A percentile compares a stretch with the other conserved stretches of the same genome.
Evolutionary conservation across 305 asterid genomes (phyloP).

Genomic region (Fraxinus baroniana): DNA sequence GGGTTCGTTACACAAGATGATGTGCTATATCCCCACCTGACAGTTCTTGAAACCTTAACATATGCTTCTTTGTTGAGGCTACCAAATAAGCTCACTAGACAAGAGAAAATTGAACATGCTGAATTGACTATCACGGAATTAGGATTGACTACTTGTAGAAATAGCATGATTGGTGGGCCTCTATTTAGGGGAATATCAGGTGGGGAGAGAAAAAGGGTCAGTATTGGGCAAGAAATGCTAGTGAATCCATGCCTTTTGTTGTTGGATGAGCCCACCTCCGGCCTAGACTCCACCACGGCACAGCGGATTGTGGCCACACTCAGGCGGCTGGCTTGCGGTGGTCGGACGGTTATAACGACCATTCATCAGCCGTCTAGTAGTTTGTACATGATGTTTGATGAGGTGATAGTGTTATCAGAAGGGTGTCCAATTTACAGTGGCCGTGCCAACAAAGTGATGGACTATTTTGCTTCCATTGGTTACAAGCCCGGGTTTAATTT

Average conservation of each 20-base stretch:
- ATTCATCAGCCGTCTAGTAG: constrained; percentile 84
- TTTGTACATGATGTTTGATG: constrained; percentile 71
- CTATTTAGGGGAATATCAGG: constrained; percentile 69
- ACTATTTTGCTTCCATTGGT: constrained; percentile 62
- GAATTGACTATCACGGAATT: constrained; percentile 55
- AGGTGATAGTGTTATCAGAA: constrained; percentile 61
- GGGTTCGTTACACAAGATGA: constrained; percentile 88
- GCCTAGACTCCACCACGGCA: constrained; percentile 83
- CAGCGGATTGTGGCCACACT: constrained; percentile 55
- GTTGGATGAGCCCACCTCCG: constrained; percentile 85
- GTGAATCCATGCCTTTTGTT: constrained; percentile 72
- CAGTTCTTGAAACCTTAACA: constrained; percentile 72
- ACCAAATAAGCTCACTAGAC: constrained; percentile 41
- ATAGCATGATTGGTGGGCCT: constrained; percentile 58
- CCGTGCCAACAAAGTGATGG: constrained; percentile 41
- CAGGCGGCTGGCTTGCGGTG: constrained; percentile 58
- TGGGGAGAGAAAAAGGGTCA: constrained; percentile 75
- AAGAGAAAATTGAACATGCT: constrained; percentile 58
- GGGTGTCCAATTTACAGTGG: constrained; percentile 72
- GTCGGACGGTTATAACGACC: constrained; percentile 68
- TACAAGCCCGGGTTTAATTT: constrained; percentile 43
- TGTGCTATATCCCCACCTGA: constrained; percentile 68
- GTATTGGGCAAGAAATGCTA: constrained; percentile 80
- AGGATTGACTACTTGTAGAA: constrained; percentile 60
- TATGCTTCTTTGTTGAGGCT: constrained; percentile 69